Conservation (phyloP, 164 flowering plant genomes). For the Cinnamomum micranthum region DNA sequence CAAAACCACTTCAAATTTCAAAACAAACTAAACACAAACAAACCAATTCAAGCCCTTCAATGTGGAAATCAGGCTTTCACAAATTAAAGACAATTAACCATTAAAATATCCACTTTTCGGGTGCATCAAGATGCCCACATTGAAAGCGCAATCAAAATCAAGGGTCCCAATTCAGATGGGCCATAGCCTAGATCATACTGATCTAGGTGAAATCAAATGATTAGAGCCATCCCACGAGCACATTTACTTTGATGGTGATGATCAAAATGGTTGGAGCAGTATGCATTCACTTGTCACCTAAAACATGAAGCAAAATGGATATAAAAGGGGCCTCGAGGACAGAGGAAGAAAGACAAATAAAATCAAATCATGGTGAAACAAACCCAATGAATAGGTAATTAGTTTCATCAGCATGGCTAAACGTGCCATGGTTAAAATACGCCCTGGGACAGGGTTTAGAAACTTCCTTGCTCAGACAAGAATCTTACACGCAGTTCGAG, state of each 20-base stretch:
- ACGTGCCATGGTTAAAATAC: background rate
- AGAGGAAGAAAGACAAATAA: background rate
- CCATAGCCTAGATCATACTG: no score
- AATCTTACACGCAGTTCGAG: background rate
- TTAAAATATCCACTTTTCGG: background rate
- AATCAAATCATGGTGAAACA: no score
- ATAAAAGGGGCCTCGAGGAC: background rate
- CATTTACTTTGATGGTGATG: no score
- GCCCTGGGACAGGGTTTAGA: background rate
- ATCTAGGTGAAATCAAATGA: background rate
- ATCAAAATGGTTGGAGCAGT: no score
- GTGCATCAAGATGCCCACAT: background rate
- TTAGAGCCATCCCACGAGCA: no score
- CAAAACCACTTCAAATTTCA: background rate
- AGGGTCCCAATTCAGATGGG: background rate
- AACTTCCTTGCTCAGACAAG: background rate
- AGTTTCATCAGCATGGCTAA: background rate
- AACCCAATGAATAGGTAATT: background rate
- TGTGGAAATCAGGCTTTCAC: background rate
- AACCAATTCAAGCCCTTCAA: background rate
- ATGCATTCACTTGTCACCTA: no score
- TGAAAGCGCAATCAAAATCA: no score
- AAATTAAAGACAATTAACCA: background rate
- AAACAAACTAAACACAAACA: background rate
- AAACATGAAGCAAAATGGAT: background rate